Conservation (phyloP, 805 yeast species). For the Starmerella bombi region DNA sequence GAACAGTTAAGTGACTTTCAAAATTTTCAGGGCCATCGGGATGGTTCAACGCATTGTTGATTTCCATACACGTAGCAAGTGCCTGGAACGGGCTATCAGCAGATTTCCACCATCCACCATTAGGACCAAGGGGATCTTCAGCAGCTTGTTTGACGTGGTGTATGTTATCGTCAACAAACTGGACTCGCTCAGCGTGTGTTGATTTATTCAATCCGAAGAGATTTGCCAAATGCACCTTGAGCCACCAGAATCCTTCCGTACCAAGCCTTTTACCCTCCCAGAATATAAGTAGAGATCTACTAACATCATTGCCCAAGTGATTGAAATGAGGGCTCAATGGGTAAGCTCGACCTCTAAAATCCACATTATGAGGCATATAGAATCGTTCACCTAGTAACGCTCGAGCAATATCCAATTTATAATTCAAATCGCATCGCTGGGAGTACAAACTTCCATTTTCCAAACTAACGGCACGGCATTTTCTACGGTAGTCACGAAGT, state of each 20-base stretch:
- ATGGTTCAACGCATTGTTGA: constrained; percentile 36
- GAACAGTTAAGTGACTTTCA: constrained; percentile 43
- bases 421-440: constrained; percentile 84
- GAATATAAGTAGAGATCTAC: constrained; percentile 43
- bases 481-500: constrained; percentile 53
- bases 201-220: constrained; percentile 45
- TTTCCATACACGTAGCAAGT: constrained; percentile 42
- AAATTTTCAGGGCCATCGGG: constrained; percentile 37
- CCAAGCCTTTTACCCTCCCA: constrained; percentile 50
- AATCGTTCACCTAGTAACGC: constrained; percentile 60
- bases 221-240: constrained; percentile 50
- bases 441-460: constrained; percentile 61
- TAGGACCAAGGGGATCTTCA: constrained; percentile 32
- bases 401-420: constrained; percentile 87
- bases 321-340: constrained; percentile 52
- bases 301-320: constrained; percentile 48
- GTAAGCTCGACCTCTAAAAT: constrained; percentile 53
- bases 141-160: constrained; percentile 36
- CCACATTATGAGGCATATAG: constrained; percentile 51
- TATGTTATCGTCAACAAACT: constrained; percentile 37
- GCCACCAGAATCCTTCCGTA: constrained; percentile 41
- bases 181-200: constrained; percentile 38
- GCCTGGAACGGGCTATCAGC: constrained; percentile 57
- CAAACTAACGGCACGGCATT: constrained; percentile 43
- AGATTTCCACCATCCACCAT: constrained; percentile 41